Base-by-base conservation (phyloP, 2,329 filamentous ascomycete species). In the Botryosphaeria agaves region DNA sequence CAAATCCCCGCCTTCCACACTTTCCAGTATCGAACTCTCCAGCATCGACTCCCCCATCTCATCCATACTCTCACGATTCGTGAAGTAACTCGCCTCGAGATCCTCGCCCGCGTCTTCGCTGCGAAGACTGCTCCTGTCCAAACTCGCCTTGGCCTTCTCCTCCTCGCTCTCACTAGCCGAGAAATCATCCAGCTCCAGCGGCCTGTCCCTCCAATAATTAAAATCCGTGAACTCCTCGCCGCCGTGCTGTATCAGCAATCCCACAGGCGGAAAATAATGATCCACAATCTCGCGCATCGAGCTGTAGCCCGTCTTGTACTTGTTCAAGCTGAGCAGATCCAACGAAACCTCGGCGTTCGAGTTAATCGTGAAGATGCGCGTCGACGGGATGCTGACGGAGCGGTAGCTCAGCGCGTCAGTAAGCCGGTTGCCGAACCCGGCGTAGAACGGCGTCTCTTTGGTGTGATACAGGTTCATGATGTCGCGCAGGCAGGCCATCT, bases 171-270 rank as follows among this genome's bases (percentile, higher is more conserved):
- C 85, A 26, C 79, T 91, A 31, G 78, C 79, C 1, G 80, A 84
- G 43, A 95, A 95, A 32, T 93, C 81, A 25, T 84, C 80, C 16
- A 94, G 57, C 30, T 92, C 83, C 11, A 87, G 65, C 2, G 84
- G 82, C 28, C 68, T 66, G 37, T 92, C 79, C 37, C 91, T 69
- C 89, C 89, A 98, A 57, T 92, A 98, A 34, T 75, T 87, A 55
- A 98, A 98, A 50, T 98, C 89, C 0, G 89, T 98, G 47, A 81
- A 98, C 34, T 92, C 79, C 50, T 95, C 89, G 8, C 85, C 87
- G 14, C 85, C 87, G 26, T 80, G 79, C 44, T 80, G 83, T 12
- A 94, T 76, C 18, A 98, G 64, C 16, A 85, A 75, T 38, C 76
- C 82, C 8, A 92, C 76, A 2, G 91, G 83, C 5, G 89, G 89